phyloP scores from a whole-genome alignment of 78 protist species.

The Dictyostelium discoideum region DNA sequence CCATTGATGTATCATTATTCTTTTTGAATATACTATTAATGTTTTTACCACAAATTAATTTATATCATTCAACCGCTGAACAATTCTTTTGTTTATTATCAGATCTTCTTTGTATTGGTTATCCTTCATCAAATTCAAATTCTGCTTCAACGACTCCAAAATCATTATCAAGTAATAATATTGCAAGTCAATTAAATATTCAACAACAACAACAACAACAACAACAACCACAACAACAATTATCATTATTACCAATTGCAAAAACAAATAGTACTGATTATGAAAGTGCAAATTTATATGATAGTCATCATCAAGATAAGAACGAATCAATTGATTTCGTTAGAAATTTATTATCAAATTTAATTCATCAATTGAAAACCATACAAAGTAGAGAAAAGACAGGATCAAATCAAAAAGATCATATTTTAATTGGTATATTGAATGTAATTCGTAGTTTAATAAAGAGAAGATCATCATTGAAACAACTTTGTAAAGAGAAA shows the following conservation, averaged over 20 bases:
- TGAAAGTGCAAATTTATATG: constrained; percentile 2
- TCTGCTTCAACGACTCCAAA: neutral
- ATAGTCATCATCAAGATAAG: constrained; percentile 4
- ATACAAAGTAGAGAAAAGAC: constrained; percentile 28
- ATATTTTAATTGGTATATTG: constrained; percentile 47
- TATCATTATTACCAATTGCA: neutral
- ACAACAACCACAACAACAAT: neutral
- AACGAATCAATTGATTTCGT: constrained; percentile 34
- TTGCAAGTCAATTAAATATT: neutral
- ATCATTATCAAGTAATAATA: neutral
- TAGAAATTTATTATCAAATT: neutral
- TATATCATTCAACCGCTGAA: constrained; percentile 64
- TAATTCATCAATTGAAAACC: constrained; percentile 15
- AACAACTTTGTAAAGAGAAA: constrained; percentile 47
- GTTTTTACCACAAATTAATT: constrained; percentile 64
- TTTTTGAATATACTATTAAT: constrained; percentile 37
- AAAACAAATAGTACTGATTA: neutral
- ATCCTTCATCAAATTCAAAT: neutral
- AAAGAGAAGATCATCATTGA: constrained; percentile 42
- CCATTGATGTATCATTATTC: constrained; percentile 45
- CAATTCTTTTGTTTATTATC: constrained; percentile 74
- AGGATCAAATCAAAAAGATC: constrained; percentile 23
- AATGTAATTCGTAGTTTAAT: constrained; percentile 61
- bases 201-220: constrained; percentile 9
- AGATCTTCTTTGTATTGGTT: constrained; percentile 53